Percentiles rank a stretch among this genome's conserved stretches.
phyloP scores from a whole-genome alignment of 163 green algal species.

The Scenedesmus sp. region DNA sequence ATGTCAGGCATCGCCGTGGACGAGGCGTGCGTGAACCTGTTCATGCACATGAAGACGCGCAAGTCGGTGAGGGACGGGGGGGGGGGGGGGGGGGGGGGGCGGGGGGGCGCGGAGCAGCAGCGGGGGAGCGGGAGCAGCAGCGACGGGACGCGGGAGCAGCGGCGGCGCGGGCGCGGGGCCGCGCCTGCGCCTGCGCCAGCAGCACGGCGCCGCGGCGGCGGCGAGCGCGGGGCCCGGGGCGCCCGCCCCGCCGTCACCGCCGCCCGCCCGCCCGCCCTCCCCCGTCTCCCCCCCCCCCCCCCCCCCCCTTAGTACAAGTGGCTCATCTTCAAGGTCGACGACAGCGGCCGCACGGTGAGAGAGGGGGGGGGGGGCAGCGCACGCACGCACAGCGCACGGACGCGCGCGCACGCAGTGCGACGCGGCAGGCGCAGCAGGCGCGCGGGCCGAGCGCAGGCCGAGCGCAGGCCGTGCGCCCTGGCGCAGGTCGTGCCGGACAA shows the following conservation, averaged over 20 bases:
- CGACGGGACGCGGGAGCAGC: neutral
- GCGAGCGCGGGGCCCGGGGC: too few species aligned
- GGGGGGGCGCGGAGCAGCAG: too few species aligned
- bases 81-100: too few species aligned
- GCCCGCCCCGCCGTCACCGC: too few species aligned
- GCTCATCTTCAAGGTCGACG: conserved; percentile 87
- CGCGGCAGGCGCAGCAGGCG: too few species aligned
- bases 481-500: conserved; percentile 81
- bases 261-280: too few species aligned
- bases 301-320: conserved; percentile 94
- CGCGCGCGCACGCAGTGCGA: too few species aligned
- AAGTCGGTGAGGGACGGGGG: conserved; percentile 60
- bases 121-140: neutral
- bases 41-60: conserved; percentile 88
- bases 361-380: neutral
- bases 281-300: too few species aligned
- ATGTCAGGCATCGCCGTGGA: conserved; percentile 89
- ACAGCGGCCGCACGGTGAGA: conserved; percentile 68
- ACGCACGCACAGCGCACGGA: neutral
- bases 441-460: too few species aligned
- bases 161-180: too few species aligned
- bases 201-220: too few species aligned
- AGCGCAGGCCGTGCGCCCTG: too few species aligned
- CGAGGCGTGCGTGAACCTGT: conserved; percentile 88
- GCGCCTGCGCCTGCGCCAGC: neutral